Percentiles rank a stretch among this genome's conserved stretches.
These are phyloP conservation scores for Aspergillus sparsus DNA, from an alignment of 495 filamentous ascomycete genomes.

Conservation along the genomic window DNA sequence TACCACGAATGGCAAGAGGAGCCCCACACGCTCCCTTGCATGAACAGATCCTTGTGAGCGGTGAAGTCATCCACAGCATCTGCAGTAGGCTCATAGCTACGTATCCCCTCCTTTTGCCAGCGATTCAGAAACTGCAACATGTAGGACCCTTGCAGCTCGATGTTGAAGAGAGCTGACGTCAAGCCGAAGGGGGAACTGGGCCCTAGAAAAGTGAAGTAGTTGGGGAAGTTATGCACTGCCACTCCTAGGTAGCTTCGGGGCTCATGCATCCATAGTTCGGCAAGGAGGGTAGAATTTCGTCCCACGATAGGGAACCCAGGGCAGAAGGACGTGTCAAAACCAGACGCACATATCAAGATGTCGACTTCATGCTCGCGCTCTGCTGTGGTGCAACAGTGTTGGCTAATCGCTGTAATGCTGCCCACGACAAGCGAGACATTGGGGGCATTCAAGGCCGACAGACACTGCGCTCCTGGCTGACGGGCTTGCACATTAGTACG, in stretches of 20 bases:
- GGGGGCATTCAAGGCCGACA: background rate
- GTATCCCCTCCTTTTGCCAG: slow-evolving; percentile 31
- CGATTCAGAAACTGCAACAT: slow-evolving; percentile 41
- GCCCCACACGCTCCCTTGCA: slow-evolving; percentile 44
- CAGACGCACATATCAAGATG: slow-evolving; percentile 50
- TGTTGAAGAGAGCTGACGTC: background rate
- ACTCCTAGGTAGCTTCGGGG: slow-evolving; percentile 50
- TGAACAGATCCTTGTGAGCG: slow-evolving; percentile 34
- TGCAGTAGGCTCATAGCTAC: slow-evolving; percentile 19
- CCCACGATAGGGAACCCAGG: slow-evolving; percentile 38
- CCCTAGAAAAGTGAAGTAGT: slow-evolving; percentile 51
- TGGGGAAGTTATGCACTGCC: slow-evolving; percentile 55
- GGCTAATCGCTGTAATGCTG: background rate
- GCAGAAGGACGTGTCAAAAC: slow-evolving; percentile 46
- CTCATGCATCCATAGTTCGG: slow-evolving; percentile 18
- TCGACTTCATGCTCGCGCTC: slow-evolving; percentile 36
- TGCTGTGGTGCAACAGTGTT: slow-evolving; percentile 24
- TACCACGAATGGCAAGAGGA: slow-evolving; percentile 48
- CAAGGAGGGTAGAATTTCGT: slow-evolving; percentile 26
- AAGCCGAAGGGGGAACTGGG: slow-evolving; percentile 36
- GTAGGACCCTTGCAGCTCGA: slow-evolving; percentile 27
- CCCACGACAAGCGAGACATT: background rate
- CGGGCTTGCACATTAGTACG: background rate
- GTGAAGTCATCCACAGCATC: slow-evolving; percentile 43
- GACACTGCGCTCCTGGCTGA: background rate